These are phyloP conservation scores for Coemansia sp. DNA, from an alignment of 192 early-diverging fungal genomes.

Conservation along the genomic window DNA sequence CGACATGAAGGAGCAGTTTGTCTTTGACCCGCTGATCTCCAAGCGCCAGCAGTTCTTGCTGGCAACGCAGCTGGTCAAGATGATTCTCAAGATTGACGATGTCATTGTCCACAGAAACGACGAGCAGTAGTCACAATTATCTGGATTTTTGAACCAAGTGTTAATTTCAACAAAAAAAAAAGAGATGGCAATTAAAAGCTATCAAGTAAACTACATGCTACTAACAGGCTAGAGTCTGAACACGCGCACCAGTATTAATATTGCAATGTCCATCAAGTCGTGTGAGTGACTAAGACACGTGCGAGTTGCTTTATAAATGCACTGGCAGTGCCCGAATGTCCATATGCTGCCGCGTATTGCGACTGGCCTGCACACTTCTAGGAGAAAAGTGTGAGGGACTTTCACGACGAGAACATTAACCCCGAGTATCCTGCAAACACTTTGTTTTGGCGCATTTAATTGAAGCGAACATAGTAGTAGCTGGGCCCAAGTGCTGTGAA, in stretches of 20 bases:
- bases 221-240: neutral
- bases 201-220: neutral
- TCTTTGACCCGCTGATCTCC: constrained; percentile 98
- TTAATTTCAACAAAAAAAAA: neutral
- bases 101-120: constrained; percentile 61
- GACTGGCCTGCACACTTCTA: neutral
- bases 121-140: constrained; percentile 20
- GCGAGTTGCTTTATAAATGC: neutral
- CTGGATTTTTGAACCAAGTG: neutral
- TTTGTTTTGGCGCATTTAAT: neutral
- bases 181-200: neutral
- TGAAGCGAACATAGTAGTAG: neutral
- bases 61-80: constrained; percentile 98
- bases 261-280: neutral
- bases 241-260: neutral
- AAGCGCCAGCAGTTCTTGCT: constrained; percentile 98
- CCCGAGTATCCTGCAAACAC: neutral
- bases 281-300: neutral
- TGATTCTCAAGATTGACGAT: constrained; percentile 97
- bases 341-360: neutral
- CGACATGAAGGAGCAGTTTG: constrained; percentile 97
- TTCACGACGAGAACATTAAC: neutral
- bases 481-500: neutral
- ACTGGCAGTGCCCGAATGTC: neutral
- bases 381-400: neutral